Conservation (phyloP, 768 basidiomycete species). For the Grammothele lineata region DNA sequence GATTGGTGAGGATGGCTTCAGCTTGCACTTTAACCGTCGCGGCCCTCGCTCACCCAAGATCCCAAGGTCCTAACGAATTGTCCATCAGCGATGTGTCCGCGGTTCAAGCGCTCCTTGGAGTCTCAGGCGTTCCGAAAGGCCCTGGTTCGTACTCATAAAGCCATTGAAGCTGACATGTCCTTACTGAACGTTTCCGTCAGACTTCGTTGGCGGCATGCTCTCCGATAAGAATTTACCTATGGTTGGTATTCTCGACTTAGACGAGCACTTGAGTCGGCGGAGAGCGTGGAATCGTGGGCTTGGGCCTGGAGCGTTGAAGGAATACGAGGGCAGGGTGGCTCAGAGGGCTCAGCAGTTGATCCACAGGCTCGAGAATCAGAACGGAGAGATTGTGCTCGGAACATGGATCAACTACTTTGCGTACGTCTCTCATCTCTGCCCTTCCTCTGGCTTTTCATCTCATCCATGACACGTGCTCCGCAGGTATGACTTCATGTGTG, state of each 20-base stretch:
- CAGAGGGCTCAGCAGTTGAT: constrained; percentile 37
- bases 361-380: constrained; percentile 25
- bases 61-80: constrained; percentile 46
- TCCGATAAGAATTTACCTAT: constrained; percentile 2
- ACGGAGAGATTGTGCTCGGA: constrained; percentile 26
- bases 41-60: constrained; percentile 25
- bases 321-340: constrained; percentile 38
- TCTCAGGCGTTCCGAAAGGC: constrained; percentile 15
- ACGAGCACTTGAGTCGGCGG: constrained; percentile 42
- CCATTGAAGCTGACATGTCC: constrained; percentile 21
- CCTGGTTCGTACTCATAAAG: constrained; percentile 10
- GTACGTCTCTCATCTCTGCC: too few relatives aligned
- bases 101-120: constrained; percentile 29
- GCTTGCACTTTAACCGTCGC: background rate
- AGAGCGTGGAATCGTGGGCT: constrained; percentile 49
- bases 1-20: background rate
- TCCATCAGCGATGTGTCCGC: constrained; percentile 34
- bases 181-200: background rate
- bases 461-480: constrained; percentile 15
- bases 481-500: constrained; percentile 43
- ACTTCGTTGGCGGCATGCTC: constrained; percentile 2
- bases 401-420: constrained; percentile 38
- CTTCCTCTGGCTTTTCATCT: background rate
- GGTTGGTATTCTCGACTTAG: background rate
- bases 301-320: constrained; percentile 40